Evolutionary conservation across 768 basidiomycete genomes (phyloP).

Genomic region (Serpula lacrymans): DNA sequence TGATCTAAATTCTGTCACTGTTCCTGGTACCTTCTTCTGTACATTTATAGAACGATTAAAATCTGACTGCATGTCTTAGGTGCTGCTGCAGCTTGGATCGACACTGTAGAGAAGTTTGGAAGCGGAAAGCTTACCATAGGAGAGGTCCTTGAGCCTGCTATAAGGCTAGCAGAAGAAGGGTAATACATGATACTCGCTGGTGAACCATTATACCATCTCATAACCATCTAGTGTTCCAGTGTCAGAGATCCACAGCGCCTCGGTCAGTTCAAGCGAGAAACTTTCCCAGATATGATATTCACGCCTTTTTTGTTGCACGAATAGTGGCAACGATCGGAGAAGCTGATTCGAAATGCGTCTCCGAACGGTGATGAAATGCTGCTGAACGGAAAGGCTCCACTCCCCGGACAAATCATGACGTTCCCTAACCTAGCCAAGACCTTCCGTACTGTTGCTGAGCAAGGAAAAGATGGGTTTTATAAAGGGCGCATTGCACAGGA

Average conservation of each 20-base stretch:
- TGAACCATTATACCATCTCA: no score
- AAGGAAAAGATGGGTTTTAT: slow-evolving; percentile 93
- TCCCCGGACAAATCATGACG: slow-evolving; percentile 79
- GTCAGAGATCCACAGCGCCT: slow-evolving; percentile 71
- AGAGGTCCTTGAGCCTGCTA: slow-evolving; percentile 86
- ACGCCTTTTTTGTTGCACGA: neutral
- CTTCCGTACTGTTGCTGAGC: slow-evolving; percentile 71
- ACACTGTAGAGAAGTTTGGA: slow-evolving; percentile 81
- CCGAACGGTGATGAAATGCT: slow-evolving; percentile 87
- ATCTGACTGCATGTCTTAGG: slow-evolving; percentile 48
- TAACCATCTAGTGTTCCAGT: slow-evolving; percentile 66
- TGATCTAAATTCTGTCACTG: slow-evolving; percentile 89
- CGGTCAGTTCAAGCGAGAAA: slow-evolving; percentile 38
- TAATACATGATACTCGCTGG: slow-evolving; percentile 20
- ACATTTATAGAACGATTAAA: neutral
- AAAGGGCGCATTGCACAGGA: slow-evolving; percentile 87
- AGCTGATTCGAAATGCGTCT: slow-evolving; percentile 77
- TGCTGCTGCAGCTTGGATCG: slow-evolving; percentile 94
- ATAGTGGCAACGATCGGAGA: slow-evolving; percentile 52
- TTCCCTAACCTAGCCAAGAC: slow-evolving; percentile 82
- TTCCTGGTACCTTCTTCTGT: slow-evolving; percentile 53
- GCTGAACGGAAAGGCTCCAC: slow-evolving; percentile 77
- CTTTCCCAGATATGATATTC: no score
- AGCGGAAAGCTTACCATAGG: slow-evolving; percentile 58
- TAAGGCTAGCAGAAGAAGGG: slow-evolving; percentile 91